Base-by-base conservation (phyloP, 108 stramenopile species). In the Poteriospumella lacustris region DNA sequence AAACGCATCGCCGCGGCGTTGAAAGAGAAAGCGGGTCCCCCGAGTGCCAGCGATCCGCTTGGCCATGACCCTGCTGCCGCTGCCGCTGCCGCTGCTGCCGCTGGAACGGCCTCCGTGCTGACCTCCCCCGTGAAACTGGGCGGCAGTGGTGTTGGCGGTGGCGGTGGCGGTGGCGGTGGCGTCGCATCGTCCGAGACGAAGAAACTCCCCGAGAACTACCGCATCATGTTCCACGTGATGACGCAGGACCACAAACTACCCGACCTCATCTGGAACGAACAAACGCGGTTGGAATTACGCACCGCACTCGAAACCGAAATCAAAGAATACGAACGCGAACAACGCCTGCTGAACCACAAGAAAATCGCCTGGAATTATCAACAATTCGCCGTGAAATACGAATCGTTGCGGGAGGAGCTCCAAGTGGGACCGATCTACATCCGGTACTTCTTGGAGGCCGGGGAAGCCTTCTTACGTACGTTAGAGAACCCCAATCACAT, bases 241-340 rank as follows among this genome's bases (percentile, higher is more conserved):
- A 89, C 85, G 0, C 86, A 89, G 77, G 89, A 92, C 75, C 90
- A 91, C 73, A 62, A 78, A 38, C 62, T 92, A 5, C 87, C 92
- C 9, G 92, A 92, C 85, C 76, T 92, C 33, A 88, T 92, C 44
- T 92, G 92, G 92, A 90, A 89, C 75, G 87, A 88, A 58, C 87
- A 92, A 62, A 91, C 90, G 0, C 75, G 92, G 58, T 58, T 85
- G 31, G 92, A 92, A 60, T 82, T 92, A 3, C 88, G 90, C 3
- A 89, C 87, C 62, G 86, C 89, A 34, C 58, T 92, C 43, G 90
- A 92, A 59, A 72, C 79, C 56, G 92, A 92, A 79, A 83, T 91
- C 47, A 78, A 82, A 43, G 84, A 80, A 39, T 83, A 90, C 44
- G 68, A 88, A 44, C 58, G 87, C 38, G 87, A 88, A 58, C 86